Base-by-base conservation (phyloP, 495 filamentous ascomycete genomes). In the Astrothelium macrocarpum region DNA sequence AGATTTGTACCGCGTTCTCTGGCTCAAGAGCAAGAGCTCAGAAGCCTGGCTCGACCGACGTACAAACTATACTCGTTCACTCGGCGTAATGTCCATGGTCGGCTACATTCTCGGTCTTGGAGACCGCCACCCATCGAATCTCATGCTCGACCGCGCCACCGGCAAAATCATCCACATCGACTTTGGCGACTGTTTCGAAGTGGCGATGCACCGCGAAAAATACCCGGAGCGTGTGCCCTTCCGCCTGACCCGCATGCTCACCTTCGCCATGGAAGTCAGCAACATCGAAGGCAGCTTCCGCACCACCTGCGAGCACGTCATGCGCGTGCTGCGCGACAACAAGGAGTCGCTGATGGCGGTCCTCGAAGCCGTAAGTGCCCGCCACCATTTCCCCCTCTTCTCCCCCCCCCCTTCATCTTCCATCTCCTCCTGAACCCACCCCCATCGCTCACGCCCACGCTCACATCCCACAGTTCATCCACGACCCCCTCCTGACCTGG, bases 341-440 rank as follows among this genome's bases (percentile, higher is more conserved):
- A 97, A 99, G 73, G 94, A 99, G 74, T 95, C 90, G 10, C 79
- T 99, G 59, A 97, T 97, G 94, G 94, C 94, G 11, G 94, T 99
- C 23, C 79, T 99, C 39, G 94, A 99, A 81, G 94, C 94, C 66
- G 89, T 93, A 85, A 86, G 89, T 86, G n/a, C n/a, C n/a, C n/a
- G n/a, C n/a, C n/a, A n/a, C n/a, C n/a, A n/a, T n/a, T n/a, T n/a
- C n/a, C n/a, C n/a, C n/a, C n/a, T n/a, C n/a, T n/a, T 62, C 28
- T 60, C 25, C 31, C 20, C 60, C 42, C 36, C 53, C 61, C 46
- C 62, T 32, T 12, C 11, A 29, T 39, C 53, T 12, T 26, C 60
- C 36, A 53, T 16, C 34, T 53, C n/a, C 32, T 14, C 45, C n/a
- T 20, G 3, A 14, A 11, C 18, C n/a, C 43, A 9, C 43, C 18